These are phyloP conservation scores for Mrakia hoshinonis DNA, from an alignment of 768 basidiomycete genomes.

Conservation along the genomic window DNA sequence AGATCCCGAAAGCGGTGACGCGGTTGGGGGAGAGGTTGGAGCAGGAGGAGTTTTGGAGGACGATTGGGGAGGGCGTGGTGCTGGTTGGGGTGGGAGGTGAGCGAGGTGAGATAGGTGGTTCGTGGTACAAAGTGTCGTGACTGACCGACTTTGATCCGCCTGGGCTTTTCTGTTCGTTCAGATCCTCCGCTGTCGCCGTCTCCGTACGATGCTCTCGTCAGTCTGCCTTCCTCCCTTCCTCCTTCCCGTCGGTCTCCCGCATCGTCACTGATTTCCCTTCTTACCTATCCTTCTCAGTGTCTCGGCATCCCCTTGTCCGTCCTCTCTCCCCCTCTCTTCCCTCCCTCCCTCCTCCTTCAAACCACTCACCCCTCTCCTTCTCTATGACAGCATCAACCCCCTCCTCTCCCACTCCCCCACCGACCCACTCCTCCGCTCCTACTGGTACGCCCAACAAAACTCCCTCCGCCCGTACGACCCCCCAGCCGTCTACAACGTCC, in stretches of 20 bases:
- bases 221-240: no score
- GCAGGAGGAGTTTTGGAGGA: constrained; percentile 5
- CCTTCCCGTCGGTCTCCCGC: neutral
- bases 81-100: constrained; percentile 16
- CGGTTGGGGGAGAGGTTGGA: neutral
- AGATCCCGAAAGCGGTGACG: neutral
- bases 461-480: neutral
- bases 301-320: constrained; percentile 18
- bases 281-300: neutral
- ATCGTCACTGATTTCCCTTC: neutral
- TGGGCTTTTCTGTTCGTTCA: neutral
- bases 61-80: neutral
- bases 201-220: constrained; percentile 8
- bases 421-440: neutral
- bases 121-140: no score
- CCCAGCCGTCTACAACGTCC: constrained; percentile 16
- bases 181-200: constrained; percentile 5
- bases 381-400: constrained; percentile 11
- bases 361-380: neutral
- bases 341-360: neutral
- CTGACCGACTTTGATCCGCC: neutral
- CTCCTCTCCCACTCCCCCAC: neutral
- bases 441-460: constrained; percentile 20
- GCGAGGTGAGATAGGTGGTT: neutral
- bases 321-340: neutral